Evolutionary conservation across 2,329 filamentous ascomycete species (phyloP), one percentile per base, ranked within the genome.

Genomic region (Ophiostoma himal-ulmi): DNA sequence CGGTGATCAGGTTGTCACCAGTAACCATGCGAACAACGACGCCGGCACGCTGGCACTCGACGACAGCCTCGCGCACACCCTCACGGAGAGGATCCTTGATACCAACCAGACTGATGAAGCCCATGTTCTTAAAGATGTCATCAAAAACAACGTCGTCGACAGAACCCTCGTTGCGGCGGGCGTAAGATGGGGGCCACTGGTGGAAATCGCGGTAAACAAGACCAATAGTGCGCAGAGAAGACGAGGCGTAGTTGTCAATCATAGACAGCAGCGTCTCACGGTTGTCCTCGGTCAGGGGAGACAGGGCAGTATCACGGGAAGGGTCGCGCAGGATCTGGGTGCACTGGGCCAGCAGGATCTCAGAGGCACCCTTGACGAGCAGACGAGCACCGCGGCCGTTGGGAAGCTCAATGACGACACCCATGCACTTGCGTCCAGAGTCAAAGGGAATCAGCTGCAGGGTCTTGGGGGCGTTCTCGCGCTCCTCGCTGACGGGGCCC

Each of bases 11-110:
- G 80, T 94, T 94, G 80, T 94, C 91, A 73, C 91, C 91, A 5
- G 91, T 94, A 2, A 94, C 91, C 91, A 94, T 94, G 76, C 91
- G 90, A 22, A 94, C 91, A 72, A 90, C 86, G 13, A 94, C 91
- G 72, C 91, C 91, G 5, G 91, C 91, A 70, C 85, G 84, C 77
- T 94, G 90, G 76, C 91, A 94, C 71, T 88, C 84, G 71, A 82
- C 82, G 37, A 94, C 91, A 13, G 91, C 91, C 68, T 92, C 87
- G 1, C 83, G 83, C n/a, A 94, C 91, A 72, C 91, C 91, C 0
- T 86, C 84, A 72, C 91, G 90, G 14, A 94, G 84, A 64, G 91
- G 91, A 78, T 94, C 91, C 77, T 94, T 91, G 73, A 94, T 94
- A 75, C 91, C 91, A 68, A 93, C 90, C 75, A 94, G 83, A 39